phyloP scores from a whole-genome alignment of 768 basidiomycete species.

The Termitomyces sp. region DNA sequence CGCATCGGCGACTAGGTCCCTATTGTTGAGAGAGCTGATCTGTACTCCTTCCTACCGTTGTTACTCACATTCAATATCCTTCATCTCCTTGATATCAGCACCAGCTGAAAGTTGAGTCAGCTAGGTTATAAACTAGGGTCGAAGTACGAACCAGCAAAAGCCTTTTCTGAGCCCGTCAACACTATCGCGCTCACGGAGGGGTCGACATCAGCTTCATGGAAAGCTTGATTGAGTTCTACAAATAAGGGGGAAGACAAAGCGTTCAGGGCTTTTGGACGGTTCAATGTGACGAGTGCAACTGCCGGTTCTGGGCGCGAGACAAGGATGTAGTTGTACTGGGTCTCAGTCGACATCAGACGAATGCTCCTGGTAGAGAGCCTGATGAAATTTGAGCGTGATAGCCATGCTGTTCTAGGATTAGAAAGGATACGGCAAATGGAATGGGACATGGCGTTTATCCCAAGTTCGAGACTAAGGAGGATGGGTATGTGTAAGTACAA shows the following conservation, averaged over 20 bases:
- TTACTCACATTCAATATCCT: conserved; percentile 80
- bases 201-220: conserved; percentile 68
- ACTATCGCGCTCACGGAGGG: conserved; percentile 77
- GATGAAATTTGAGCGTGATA: conserved; percentile 8
- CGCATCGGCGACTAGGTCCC: conserved; percentile 65
- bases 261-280: conserved; percentile 87
- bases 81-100: conserved; percentile 99
- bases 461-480: too few species aligned
- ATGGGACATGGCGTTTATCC: conserved; percentile 16
- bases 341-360: conserved; percentile 43
- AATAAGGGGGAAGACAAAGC: conserved; percentile 82
- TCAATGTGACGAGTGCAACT: conserved; percentile 79
- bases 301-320: conserved; percentile 61
- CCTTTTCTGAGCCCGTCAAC: conserved; percentile 86
- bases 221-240: conserved; percentile 72
- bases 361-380: conserved; percentile 10
- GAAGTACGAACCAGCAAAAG: conserved; percentile 76
- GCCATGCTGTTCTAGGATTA: conserved; percentile 9
- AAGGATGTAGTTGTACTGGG: conserved; percentile 60
- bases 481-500: background rate
- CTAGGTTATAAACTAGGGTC: background rate
- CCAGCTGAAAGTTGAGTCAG: conserved; percentile 51
- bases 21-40: background rate
- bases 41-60: background rate
- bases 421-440: conserved; percentile 14